A percentile compares a stretch with the other conserved stretches of the same genome.
phyloP scores from a whole-genome alignment of 345 rosid species.

The Rhizophora apiculata region DNA sequence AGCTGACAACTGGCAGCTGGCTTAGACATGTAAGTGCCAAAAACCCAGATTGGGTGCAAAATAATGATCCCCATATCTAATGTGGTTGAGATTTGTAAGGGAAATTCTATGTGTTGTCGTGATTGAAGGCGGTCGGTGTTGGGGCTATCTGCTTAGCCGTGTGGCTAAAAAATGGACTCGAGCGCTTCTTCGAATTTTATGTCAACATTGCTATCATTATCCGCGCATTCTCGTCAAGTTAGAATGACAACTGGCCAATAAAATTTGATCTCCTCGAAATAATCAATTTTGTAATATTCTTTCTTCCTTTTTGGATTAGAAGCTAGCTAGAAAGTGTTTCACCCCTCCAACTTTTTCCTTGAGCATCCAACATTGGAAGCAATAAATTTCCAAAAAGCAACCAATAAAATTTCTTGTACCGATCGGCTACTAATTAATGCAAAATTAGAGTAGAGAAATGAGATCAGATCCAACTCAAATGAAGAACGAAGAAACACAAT shows the following conservation, averaged over 20 bases:
- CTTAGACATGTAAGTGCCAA: not conserved
- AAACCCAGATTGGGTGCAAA: conserved; percentile 21
- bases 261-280: conserved; percentile 13
- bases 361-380: no score
- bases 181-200: conserved; percentile 11
- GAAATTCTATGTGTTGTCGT: conserved; percentile 26
- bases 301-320: conserved; percentile 19
- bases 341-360: no score
- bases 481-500: no score
- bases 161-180: conserved; percentile 29
- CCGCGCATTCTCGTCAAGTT: conserved; percentile 40
- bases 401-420: no score
- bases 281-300: conserved; percentile 33
- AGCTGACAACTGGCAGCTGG: not conserved
- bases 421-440: no score
- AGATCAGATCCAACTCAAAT: no score
- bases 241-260: conserved; percentile 60
- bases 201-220: conserved; percentile 58
- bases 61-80: conserved; percentile 15
- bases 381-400: no score
- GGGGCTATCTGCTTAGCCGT: conserved; percentile 5
- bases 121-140: conserved; percentile 38
- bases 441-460: no score
- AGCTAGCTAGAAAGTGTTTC: not conserved
- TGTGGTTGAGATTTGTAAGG: not conserved